Percentiles rank a stretch among this genome's conserved stretches.
phyloP scores from a whole-genome alignment of 306 rosid genomes.

The Neltuma alba region DNA sequence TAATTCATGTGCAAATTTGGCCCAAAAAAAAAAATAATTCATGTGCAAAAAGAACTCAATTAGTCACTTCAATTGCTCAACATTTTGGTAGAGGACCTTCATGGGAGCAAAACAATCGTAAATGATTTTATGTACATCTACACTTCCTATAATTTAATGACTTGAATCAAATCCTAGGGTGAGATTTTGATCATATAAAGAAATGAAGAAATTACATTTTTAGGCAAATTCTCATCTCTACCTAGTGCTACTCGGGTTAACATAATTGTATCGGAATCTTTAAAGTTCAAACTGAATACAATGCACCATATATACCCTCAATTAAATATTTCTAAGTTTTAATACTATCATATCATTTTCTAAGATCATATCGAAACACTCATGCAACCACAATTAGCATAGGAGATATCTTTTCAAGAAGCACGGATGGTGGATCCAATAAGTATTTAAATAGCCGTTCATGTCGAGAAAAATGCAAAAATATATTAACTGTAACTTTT shows the following conservation, averaged over 20 bases:
- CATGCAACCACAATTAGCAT: background rate
- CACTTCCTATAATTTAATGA: no score
- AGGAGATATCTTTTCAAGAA: background rate
- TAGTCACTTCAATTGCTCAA: background rate
- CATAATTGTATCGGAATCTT: no score
- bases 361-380: conserved; percentile 10
- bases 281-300: conserved; percentile 21
- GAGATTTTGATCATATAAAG: no score
- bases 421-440: conserved; percentile 28
- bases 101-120: background rate
- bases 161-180: no score
- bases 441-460: background rate
- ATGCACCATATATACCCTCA: conserved; percentile 14
- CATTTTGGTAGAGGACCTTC: background rate
- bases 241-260: no score
- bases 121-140: no score
- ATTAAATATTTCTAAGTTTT: conserved; percentile 28
- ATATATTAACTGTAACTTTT: conserved; percentile 23
- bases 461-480: no score
- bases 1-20: no score
- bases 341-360: background rate
- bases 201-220: no score
- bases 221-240: no score
- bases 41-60: background rate
- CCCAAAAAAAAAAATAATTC: no score